A percentile compares a stretch with the other conserved stretches of the same genome.
Evolutionary conservation across 371 early-diverging fungal species (phyloP).

Genomic region (Mucor circinelloides): DNA sequence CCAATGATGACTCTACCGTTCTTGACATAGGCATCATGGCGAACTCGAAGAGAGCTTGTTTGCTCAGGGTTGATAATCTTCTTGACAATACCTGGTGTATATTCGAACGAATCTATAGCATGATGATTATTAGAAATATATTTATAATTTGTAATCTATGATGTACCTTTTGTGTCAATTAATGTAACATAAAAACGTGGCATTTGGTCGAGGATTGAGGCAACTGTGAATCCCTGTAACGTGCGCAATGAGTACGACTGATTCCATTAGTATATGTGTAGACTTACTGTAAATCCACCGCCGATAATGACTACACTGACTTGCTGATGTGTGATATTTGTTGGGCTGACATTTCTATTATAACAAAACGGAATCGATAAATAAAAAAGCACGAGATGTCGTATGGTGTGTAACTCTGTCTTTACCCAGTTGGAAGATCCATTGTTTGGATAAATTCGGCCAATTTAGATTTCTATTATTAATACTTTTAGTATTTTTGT

Average conservation of each 20-base stretch:
- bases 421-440: constrained; percentile 27
- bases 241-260: neutral
- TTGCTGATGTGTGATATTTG: constrained; percentile 19
- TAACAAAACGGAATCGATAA: neutral
- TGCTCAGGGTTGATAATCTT: constrained; percentile 40
- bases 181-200: constrained; percentile 41
- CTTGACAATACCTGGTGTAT: constrained; percentile 46
- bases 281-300: constrained; percentile 43
- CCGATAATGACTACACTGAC: constrained; percentile 36
- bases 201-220: constrained; percentile 45
- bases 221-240: constrained; percentile 40
- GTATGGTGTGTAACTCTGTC: neutral
- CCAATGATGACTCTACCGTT: constrained; percentile 53
- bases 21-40: constrained; percentile 47
- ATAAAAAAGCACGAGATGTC: neutral
- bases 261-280: no score
- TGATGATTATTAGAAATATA: neutral
- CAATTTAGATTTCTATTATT: constrained; percentile 21
- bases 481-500: neutral
- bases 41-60: constrained; percentile 40
- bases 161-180: constrained; percentile 43
- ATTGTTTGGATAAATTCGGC: constrained; percentile 21
- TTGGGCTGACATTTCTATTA: constrained; percentile 8
- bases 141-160: neutral
- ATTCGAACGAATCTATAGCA: constrained; percentile 39